Conservation (phyloP, 23 red algal species). For the Porphyridium purpureum region DNA sequence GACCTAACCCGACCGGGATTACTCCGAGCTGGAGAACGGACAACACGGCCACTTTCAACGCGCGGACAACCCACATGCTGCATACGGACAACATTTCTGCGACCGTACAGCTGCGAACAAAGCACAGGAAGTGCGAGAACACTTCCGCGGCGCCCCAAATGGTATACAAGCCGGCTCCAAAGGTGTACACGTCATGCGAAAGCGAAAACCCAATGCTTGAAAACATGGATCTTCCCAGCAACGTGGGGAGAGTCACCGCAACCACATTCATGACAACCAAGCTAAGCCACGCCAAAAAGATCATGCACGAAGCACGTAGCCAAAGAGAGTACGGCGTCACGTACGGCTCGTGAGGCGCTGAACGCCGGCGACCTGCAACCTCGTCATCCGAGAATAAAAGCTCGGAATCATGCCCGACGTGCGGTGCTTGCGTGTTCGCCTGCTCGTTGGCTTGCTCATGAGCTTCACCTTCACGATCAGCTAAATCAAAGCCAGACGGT, state of each 20-base stretch:
- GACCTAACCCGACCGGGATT: constrained; percentile 33
- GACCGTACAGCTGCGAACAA: constrained; percentile 1
- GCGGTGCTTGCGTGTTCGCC: too few relatives aligned
- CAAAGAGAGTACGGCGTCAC: too few relatives aligned
- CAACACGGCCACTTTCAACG: constrained; percentile 16
- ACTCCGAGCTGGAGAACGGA: constrained; percentile 30
- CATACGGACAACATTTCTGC: neutral
- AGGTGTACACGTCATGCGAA: constrained; percentile 46
- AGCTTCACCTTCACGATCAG: too few relatives aligned
- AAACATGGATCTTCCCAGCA: constrained; percentile 37
- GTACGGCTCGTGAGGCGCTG: too few relatives aligned
- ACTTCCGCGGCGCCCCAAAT: constrained; percentile 9
- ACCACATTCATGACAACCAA: constrained; percentile 24
- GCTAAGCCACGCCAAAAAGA: constrained; percentile 34
- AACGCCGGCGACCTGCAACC: too few relatives aligned
- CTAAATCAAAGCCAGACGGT: too few relatives aligned
- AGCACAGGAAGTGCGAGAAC: too few relatives aligned
- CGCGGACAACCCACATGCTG: neutral
- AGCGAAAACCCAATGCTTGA: constrained; percentile 19
- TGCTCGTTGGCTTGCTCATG: too few relatives aligned
- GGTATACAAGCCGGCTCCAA: constrained; percentile 31
- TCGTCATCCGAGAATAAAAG: too few relatives aligned
- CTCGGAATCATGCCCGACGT: too few relatives aligned
- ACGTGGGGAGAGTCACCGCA: constrained; percentile 21
- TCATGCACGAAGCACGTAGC: constrained; percentile 20